Evolutionary conservation across 1,284 basidiomycete species (phyloP), one percentile per base, ranked within the genome.

Genomic region (Trichosporon sp.): DNA sequence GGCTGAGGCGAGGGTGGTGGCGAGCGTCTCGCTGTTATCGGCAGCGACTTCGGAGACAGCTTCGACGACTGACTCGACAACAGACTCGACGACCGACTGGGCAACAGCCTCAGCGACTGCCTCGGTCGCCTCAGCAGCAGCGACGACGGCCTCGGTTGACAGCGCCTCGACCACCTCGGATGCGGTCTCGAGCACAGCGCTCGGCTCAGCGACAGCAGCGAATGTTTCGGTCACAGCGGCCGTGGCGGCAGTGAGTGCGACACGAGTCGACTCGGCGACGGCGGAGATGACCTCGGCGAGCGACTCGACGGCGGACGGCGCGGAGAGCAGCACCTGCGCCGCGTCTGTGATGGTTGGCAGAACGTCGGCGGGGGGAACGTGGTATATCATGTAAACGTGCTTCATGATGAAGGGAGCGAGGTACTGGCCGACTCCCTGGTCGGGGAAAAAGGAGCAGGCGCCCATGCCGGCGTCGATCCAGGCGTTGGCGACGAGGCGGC

Each of bases 381-480:
- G 59, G 59, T 35, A 35, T 5, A 63, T 35, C 31, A n/a, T 63
- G 32, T 63, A 63, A 5, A 63, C 31, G 59, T 63, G 59, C 32
- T 63, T 35, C 32, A 63, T 19, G 59, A 63, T 63, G 59, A 37
- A 63, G 14, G 59, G 59, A 12, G 59, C 59, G 14, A 35, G 14
- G 35, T n/a, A 19, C 59, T 35, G 31, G 3, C 59, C 59, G 7
- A 63, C 32, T 2, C 59, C 59, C 31, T 16, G 16, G 14, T 10
- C 21, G 1, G 70, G 74, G 11, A 73, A 63, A 21, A 75, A 61
- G 2, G n/a, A 11, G 26, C 37, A 43, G 7, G 70, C 69, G 2
- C 66, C 70, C 6, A 75, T 61, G 14, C 71, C 74, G 7, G 68
- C 74, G 61, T 80, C 78, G 56, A 83, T 68, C 80, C 81, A 83